phyloP scores from a whole-genome alignment of 2,329 filamentous ascomycete species.

The Ilyonectria destructans region DNA sequence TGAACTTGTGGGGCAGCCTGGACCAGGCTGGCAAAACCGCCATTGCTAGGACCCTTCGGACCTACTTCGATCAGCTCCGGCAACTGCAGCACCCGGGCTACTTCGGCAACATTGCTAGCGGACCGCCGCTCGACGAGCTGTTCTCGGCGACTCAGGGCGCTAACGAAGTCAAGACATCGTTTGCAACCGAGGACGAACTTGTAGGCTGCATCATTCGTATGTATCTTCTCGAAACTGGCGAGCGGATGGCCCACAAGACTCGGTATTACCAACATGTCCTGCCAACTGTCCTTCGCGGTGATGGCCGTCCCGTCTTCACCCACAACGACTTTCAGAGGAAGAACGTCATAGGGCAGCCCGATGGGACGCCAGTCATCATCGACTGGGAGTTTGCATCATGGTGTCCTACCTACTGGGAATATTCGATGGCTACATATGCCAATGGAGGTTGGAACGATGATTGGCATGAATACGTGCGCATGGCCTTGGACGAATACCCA shows the following conservation, averaged over 20 bases:
- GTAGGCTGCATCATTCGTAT: constrained; percentile 34
- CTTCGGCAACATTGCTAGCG: constrained; percentile 36
- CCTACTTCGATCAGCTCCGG: constrained; percentile 34
- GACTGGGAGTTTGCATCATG: constrained; percentile 46
- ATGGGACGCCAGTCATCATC: constrained; percentile 36
- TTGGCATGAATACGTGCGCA: constrained; percentile 41
- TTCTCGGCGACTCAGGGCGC: constrained; percentile 32
- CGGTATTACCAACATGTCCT: constrained; percentile 30
- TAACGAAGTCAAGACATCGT: constrained; percentile 28
- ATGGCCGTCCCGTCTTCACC: constrained; percentile 35
- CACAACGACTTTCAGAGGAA: constrained; percentile 46
- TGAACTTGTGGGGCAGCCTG: constrained; percentile 13
- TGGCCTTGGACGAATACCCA: constrained; percentile 39
- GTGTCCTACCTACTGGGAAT: constrained; percentile 48
- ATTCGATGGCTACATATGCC: constrained; percentile 35
- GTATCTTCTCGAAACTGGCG: constrained; percentile 32
- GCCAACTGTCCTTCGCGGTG: constrained; percentile 23
- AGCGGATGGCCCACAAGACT: constrained; percentile 24
- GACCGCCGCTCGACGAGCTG: constrained; percentile 38
- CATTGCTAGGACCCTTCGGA: constrained; percentile 29
- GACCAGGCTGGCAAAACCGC: constrained; percentile 17
- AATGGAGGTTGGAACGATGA: constrained; percentile 41
- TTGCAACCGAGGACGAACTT: constrained; percentile 30
- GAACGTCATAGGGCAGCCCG: constrained; percentile 37
- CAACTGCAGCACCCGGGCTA: constrained; percentile 37